Conservation (phyloP, 1,284 basidiomycete genomes). For the Xerocomus amazonicus region DNA sequence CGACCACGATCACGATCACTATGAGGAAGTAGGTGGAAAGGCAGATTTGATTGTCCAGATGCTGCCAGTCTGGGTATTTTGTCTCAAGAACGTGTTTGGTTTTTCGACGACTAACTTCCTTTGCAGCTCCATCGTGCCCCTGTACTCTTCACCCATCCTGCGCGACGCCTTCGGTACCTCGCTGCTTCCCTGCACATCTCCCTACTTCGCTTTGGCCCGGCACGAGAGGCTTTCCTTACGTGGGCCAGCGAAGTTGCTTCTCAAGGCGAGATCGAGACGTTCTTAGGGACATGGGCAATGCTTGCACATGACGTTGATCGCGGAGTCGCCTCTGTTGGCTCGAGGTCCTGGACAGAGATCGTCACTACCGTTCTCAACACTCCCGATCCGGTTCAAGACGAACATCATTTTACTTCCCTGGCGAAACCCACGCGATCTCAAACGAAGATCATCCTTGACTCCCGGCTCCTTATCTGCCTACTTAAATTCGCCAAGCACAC, state of each 20-base stretch:
- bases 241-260: conserved; percentile 56
- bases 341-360: conserved; percentile 52
- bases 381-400: conserved; percentile 19
- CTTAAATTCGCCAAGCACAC: conserved; percentile 52
- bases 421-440: background rate
- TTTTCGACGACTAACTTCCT: conserved; percentile 2
- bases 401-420: background rate
- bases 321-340: conserved; percentile 50
- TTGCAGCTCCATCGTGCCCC: conserved; percentile 82
- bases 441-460: conserved; percentile 9
- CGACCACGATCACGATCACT: conserved; percentile 35
- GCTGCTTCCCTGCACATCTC: conserved; percentile 69
- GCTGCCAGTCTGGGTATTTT: conserved; percentile 82
- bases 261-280: conserved; percentile 57
- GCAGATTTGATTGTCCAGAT: conserved; percentile 54
- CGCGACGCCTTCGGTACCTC: conserved; percentile 70
- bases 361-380: conserved; percentile 29
- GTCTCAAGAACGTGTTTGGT: conserved; percentile 32
- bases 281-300: conserved; percentile 81
- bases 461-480: conserved; percentile 35
- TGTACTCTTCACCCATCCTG: conserved; percentile 77
- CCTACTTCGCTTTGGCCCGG: conserved; percentile 53
- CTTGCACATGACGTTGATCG: conserved; percentile 73
- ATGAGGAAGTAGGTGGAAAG: conserved; percentile 29
- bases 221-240: conserved; percentile 54